phyloP scores from a whole-genome alignment of 371 early-diverging fungal genomes.

The Actinomortierella ambigua region DNA sequence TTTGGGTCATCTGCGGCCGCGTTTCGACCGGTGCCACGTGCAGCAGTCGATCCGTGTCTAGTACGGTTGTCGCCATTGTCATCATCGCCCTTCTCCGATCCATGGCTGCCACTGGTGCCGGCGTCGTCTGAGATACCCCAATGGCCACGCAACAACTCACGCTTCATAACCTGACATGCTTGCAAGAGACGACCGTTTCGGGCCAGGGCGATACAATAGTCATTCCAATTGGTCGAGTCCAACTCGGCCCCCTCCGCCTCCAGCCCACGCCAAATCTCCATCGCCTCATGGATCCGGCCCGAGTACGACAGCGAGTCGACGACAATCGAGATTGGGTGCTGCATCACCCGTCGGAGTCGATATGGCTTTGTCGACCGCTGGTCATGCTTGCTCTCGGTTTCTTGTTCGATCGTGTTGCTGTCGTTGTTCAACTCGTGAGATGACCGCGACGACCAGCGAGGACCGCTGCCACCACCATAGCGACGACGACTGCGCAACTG shows the following conservation, averaged over 20 bases:
- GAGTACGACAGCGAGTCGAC: constrained; percentile 40
- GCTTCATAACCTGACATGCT: constrained; percentile 23
- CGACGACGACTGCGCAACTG: too few relatives aligned
- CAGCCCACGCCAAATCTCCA: constrained; percentile 24
- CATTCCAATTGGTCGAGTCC: constrained; percentile 45
- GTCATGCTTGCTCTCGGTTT: constrained; percentile 18
- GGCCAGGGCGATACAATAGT: constrained; percentile 35
- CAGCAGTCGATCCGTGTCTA: too few relatives aligned
- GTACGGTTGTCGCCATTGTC: too few relatives aligned
- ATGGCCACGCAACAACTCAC: constrained; percentile 25
- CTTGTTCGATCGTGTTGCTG: constrained; percentile 9
- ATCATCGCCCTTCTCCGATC: too few relatives aligned
- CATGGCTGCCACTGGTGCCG: too few relatives aligned
- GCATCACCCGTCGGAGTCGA: constrained; percentile 27
- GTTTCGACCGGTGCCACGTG: too few relatives aligned
- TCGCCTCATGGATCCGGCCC: constrained; percentile 29
- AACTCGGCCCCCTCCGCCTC: constrained; percentile 22
- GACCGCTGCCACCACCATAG: too few relatives aligned
- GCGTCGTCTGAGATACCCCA: neutral
- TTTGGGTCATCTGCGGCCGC: too few relatives aligned
- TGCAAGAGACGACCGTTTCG: constrained; percentile 36
- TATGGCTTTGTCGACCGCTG: constrained; percentile 26
- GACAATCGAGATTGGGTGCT: constrained; percentile 32
- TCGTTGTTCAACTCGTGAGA: too few relatives aligned
- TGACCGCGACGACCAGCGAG: too few relatives aligned